A percentile compares a stretch with the other conserved stretches of the same genome.
Evolutionary conservation across 1,284 basidiomycete species (phyloP).

Genomic region (Trichosporon coremiiforme): DNA sequence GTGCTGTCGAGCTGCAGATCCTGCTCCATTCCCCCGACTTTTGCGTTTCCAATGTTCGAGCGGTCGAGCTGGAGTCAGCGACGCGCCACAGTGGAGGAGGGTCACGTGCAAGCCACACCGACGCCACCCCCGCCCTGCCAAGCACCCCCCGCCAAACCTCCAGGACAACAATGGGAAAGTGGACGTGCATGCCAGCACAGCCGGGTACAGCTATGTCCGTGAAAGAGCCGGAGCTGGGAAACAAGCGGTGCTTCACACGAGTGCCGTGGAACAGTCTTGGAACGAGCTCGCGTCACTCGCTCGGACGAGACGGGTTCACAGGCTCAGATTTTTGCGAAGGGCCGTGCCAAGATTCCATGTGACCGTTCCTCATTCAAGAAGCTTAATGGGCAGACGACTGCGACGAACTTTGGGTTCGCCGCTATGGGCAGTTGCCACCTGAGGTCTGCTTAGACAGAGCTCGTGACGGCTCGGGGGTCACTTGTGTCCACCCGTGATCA

Average conservation of each 20-base stretch:
- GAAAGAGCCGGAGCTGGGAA: no score
- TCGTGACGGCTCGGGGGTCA: no score
- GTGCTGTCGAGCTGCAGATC: constrained; percentile 48
- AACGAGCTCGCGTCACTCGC: background rate
- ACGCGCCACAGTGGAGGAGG: background rate
- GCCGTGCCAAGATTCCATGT: background rate
- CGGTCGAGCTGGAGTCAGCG: constrained; percentile 34
- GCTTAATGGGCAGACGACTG: background rate
- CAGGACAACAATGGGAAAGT: background rate
- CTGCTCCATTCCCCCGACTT: constrained; percentile 50
- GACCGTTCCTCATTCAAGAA: background rate
- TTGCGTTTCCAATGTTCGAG: constrained; percentile 45
- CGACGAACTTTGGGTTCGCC: background rate
- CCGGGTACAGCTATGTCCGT: no score
- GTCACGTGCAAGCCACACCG: background rate
- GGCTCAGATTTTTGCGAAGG: background rate
- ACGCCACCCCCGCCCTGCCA: background rate
- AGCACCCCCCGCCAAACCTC: background rate
- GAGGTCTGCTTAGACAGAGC: no score
- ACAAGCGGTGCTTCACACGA: background rate
- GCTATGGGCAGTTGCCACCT: background rate
- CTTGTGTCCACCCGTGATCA: background rate
- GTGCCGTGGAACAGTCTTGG: background rate
- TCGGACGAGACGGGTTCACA: no score
- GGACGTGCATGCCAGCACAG: background rate